Conservation (phyloP, 495 filamentous ascomycete genomes). For the Trichoderma erinaceum region DNA sequence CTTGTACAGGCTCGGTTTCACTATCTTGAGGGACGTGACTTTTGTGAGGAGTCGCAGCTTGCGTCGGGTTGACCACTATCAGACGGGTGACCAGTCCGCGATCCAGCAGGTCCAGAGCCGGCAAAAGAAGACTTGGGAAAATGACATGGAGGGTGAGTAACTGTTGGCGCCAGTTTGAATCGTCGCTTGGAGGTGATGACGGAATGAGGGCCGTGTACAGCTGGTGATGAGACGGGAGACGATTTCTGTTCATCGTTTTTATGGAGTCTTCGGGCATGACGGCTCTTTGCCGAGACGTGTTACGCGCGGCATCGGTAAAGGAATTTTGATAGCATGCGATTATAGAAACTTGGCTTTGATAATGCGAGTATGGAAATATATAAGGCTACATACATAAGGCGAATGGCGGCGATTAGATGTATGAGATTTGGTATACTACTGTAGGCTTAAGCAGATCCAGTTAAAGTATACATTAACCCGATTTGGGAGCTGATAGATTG, state of each 20-base stretch:
- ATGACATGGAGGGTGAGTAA: conserved; percentile 58
- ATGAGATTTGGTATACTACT: not conserved
- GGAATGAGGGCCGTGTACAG: not conserved
- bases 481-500: not conserved
- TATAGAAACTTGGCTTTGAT: not conserved
- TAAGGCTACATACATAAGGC: no score
- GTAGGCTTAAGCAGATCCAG: no score
- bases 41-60: not conserved
- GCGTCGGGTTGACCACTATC: not conserved
- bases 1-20: not conserved
- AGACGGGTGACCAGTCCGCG: conserved; percentile 53
- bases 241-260: not conserved
- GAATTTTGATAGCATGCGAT: not conserved
- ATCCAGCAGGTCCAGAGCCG: conserved; percentile 78
- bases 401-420: not conserved
- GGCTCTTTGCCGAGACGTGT: not conserved
- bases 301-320: not conserved
- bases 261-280: not conserved
- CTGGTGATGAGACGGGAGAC: not conserved
- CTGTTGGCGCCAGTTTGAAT: conserved; percentile 33
- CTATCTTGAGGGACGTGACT: not conserved
- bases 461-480: not conserved
- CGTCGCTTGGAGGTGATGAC: conserved; percentile 5
- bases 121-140: conserved; percentile 56
- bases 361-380: not conserved